These are phyloP conservation scores for Pseudocercospora cruenta DNA, from an alignment of 2,329 filamentous ascomycete genomes.

Conservation along the genomic window DNA sequence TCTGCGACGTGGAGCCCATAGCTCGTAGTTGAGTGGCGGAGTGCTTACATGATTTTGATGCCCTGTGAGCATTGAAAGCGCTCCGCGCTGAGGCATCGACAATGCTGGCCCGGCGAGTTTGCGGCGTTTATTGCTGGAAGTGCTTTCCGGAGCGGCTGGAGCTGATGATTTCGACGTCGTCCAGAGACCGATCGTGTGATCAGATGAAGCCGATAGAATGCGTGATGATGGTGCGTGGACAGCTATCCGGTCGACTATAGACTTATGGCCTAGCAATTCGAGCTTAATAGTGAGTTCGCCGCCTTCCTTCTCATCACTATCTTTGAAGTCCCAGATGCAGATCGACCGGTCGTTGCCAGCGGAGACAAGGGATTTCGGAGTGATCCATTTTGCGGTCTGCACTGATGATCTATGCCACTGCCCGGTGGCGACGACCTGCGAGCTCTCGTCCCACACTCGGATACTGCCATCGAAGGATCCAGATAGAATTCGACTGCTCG, in stretches of 20 bases:
- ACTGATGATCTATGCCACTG: constrained; percentile 72
- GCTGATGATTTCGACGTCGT: constrained; percentile 75
- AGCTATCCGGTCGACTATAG: constrained; percentile 72
- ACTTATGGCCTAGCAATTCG: constrained; percentile 82
- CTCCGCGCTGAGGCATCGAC: constrained; percentile 70
- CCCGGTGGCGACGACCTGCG: constrained; percentile 80
- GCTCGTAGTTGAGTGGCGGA: neutral
- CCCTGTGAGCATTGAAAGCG: constrained; percentile 71
- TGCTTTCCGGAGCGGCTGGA: constrained; percentile 70
- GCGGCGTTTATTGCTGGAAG: constrained; percentile 77
- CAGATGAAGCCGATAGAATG: constrained; percentile 82
- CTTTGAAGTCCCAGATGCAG: constrained; percentile 84
- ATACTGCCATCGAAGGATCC: constrained; percentile 89
- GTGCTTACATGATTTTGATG: constrained; percentile 63
- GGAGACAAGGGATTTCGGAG: constrained; percentile 71
- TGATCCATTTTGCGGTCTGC: constrained; percentile 83
- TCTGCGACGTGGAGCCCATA: neutral
- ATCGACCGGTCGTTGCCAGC: constrained; percentile 83
- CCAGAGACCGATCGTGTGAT: constrained; percentile 87
- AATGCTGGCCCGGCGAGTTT: constrained; percentile 59
- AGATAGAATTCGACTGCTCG: constrained; percentile 79
- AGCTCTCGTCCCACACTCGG: constrained; percentile 86
- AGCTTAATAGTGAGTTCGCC: constrained; percentile 69
- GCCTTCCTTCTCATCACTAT: constrained; percentile 45
- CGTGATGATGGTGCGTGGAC: constrained; percentile 74